Percentiles rank a stretch among this genome's conserved stretches.
These are phyloP conservation scores for Citrus hindsii DNA, from an alignment of 345 rosid genomes.

Conservation along the genomic window DNA sequence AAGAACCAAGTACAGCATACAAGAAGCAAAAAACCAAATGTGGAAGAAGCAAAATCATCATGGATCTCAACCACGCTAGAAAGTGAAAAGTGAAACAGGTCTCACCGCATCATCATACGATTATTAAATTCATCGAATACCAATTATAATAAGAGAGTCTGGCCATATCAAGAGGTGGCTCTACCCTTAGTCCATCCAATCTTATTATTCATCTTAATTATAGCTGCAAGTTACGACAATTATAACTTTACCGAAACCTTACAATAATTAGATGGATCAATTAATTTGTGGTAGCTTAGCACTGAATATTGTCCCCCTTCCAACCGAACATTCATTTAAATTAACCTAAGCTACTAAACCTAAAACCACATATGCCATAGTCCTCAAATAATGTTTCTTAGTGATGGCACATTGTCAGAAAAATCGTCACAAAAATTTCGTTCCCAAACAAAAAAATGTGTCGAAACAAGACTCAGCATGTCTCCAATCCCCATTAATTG, in stretches of 20 bases:
- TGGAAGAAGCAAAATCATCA: background rate
- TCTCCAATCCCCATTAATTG: slow-evolving; percentile 22
- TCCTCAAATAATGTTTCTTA: background rate
- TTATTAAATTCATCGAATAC: too few species aligned
- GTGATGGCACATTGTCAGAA: background rate
- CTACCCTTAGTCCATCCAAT: too few species aligned
- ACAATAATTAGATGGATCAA: too few species aligned
- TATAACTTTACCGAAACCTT: too few species aligned
- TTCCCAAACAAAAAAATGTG: slow-evolving; percentile 1
- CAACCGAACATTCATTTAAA: slow-evolving; percentile 18
- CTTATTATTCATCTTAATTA: too few species aligned
- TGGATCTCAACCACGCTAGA: background rate
- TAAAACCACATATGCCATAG: slow-evolving; percentile 6
- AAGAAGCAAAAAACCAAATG: background rate
- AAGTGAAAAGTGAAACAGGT: too few species aligned
- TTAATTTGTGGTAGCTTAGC: background rate
- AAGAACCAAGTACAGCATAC: background rate
- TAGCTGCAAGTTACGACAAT: too few species aligned
- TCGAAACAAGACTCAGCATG: slow-evolving; percentile 27
- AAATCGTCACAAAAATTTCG: background rate
- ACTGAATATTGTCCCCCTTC: slow-evolving; percentile 2
- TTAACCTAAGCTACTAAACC: background rate
- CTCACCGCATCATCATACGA: too few species aligned
- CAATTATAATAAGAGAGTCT: too few species aligned
- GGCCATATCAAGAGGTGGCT: too few species aligned